phyloP scores from a whole-genome alignment of 2,329 filamentous ascomycete genomes.

The Cladosporium sp. region DNA sequence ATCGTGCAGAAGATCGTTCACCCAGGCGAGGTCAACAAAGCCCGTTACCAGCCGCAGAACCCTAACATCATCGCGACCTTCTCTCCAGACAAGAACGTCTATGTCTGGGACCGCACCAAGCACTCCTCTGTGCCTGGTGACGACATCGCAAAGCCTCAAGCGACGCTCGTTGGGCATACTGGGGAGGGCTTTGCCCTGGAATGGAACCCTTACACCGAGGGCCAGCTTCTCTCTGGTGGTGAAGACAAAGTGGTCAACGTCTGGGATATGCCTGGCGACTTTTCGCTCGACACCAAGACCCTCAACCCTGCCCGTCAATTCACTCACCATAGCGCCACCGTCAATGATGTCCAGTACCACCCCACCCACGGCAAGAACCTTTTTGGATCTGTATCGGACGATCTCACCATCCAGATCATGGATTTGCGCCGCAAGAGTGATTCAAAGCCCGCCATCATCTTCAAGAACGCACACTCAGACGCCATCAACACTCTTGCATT shows the following conservation, averaged over 20 bases:
- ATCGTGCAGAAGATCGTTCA: constrained; percentile 96
- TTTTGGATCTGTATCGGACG: constrained; percentile 91
- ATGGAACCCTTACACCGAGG: constrained; percentile 82
- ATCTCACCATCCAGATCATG: constrained; percentile 85
- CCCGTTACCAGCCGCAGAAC: constrained; percentile 94
- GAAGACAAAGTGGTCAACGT: constrained; percentile 87
- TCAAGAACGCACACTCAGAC: constrained; percentile 75
- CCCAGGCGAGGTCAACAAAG: constrained; percentile 96
- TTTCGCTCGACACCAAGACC: constrained; percentile 61
- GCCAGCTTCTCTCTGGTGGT: constrained; percentile 80
- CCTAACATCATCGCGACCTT: constrained; percentile 93
- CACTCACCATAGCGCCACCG: constrained; percentile 80
- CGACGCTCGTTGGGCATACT: constrained; percentile 77
- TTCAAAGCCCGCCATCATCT: constrained; percentile 47
- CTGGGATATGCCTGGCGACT: constrained; percentile 75
- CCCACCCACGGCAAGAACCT: constrained; percentile 70
- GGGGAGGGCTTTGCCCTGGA: constrained; percentile 86
- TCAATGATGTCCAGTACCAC: constrained; percentile 96
- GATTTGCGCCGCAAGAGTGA: constrained; percentile 67
- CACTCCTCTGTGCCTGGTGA: constrained; percentile 66
- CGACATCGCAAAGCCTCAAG: constrained; percentile 67
- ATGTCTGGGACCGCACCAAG: constrained; percentile 95
- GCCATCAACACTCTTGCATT: constrained; percentile 96
- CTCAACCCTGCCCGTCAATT: constrained; percentile 69
- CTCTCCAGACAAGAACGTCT: constrained; percentile 76